Evolutionary conservation across 2,329 filamentous ascomycete genomes (phyloP).

Genomic region (Magnaporthiopsis poae): DNA sequence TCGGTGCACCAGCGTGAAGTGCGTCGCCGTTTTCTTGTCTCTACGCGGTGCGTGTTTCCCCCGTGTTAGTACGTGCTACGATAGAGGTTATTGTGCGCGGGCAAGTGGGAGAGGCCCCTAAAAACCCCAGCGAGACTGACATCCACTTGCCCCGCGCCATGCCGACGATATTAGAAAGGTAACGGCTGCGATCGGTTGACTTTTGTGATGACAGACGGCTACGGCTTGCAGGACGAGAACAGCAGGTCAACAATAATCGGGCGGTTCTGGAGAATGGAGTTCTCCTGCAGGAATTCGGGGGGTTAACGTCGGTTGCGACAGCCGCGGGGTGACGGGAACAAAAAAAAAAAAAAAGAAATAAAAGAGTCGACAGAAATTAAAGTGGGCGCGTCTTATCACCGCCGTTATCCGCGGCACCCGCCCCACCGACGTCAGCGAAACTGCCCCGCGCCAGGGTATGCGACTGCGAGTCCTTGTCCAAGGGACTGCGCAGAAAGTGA

Average conservation of each 20-base stretch:
- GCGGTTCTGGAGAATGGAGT: background rate
- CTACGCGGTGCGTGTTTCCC: constrained; percentile 21
- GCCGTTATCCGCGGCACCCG: background rate
- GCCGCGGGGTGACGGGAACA: background rate
- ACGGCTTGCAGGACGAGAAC: too few species aligned
- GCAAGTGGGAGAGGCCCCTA: constrained; percentile 6
- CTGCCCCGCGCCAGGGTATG: background rate
- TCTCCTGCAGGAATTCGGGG: background rate
- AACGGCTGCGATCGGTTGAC: background rate
- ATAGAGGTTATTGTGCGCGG: background rate
- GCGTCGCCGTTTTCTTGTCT: constrained; percentile 84
- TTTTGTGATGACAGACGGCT: too few species aligned
- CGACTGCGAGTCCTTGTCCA: background rate
- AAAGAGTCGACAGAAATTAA: background rate
- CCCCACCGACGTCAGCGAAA: background rate
- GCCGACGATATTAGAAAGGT: constrained; percentile 26
- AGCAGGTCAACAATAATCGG: background rate
- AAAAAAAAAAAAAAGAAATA: background rate
- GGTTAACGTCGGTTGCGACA: background rate
- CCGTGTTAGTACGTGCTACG: background rate
- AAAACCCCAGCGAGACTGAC: constrained; percentile 24
- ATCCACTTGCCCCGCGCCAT: constrained; percentile 74
- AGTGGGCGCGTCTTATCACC: background rate
- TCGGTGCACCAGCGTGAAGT: constrained; percentile 88
- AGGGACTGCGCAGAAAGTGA: background rate